These are phyloP conservation scores for Cercospora zeina DNA, from an alignment of 2,329 filamentous ascomycete species.

Conservation along the genomic window DNA sequence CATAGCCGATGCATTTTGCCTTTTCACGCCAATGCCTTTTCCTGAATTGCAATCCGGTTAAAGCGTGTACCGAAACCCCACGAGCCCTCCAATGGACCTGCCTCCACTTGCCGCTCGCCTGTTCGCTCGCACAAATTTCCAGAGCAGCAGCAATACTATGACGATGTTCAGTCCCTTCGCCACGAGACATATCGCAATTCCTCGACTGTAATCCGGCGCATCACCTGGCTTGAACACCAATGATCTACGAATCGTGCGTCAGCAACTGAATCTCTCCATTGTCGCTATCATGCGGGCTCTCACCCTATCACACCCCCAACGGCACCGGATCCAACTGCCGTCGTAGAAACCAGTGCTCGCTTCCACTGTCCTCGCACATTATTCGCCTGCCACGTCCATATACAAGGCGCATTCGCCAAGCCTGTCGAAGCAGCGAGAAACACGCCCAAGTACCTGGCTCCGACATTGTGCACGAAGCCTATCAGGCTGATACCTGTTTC, in stretches of 20 bases:
- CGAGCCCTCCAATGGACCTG: slow-evolving; percentile 25
- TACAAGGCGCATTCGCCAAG: slow-evolving; percentile 29
- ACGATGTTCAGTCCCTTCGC: slow-evolving; percentile 25
- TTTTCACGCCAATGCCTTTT: too few relatives aligned
- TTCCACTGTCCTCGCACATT: slow-evolving; percentile 58
- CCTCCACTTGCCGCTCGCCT: slow-evolving; percentile 29
- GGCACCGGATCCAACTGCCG: slow-evolving; percentile 16
- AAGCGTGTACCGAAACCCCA: slow-evolving; percentile 30
- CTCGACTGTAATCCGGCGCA: slow-evolving; percentile 26
- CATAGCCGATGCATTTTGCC: neutral
- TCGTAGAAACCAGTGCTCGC: slow-evolving; percentile 39
- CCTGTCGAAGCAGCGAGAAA: slow-evolving; percentile 34
- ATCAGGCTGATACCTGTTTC: slow-evolving; percentile 26
- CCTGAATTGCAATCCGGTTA: neutral
- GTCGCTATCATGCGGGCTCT: neutral
- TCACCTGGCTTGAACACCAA: slow-evolving; percentile 28
- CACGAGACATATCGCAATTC: slow-evolving; percentile 25
- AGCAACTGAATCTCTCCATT: neutral
- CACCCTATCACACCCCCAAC: slow-evolving; percentile 64
- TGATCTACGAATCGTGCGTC: slow-evolving; percentile 3
- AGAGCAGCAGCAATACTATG: slow-evolving; percentile 22
- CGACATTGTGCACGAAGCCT: slow-evolving; percentile 33
- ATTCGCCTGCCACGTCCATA: slow-evolving; percentile 41
- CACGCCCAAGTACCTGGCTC: slow-evolving; percentile 36
- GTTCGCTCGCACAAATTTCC: slow-evolving; percentile 29